Evolutionary conservation across 345 rosid species (phyloP).

Genomic region (Populus alba): DNA sequence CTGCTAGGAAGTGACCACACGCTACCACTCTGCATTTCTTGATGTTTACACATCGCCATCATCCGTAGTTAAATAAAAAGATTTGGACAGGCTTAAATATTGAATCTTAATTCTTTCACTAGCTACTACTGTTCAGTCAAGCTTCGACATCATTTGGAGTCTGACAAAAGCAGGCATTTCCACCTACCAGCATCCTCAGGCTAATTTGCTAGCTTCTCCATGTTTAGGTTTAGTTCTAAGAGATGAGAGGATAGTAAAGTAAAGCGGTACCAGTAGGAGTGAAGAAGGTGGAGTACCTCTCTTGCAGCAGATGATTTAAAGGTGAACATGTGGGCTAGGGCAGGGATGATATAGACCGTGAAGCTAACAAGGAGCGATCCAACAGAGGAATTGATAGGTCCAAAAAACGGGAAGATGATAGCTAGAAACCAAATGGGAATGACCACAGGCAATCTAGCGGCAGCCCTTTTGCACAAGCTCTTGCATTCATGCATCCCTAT

Average conservation of each 20-base stretch:
- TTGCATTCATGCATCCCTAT: slow-evolving; percentile 94
- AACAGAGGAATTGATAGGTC: slow-evolving; percentile 94
- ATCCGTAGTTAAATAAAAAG: background rate
- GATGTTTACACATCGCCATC: background rate
- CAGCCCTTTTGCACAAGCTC: slow-evolving; percentile 92
- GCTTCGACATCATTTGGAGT: background rate
- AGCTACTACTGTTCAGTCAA: slow-evolving; percentile 13
- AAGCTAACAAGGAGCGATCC: slow-evolving; percentile 98
- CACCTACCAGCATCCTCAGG: background rate
- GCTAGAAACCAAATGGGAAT: slow-evolving; percentile 96
- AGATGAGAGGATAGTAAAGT: background rate
- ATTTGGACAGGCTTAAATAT: background rate
- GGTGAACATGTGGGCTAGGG: slow-evolving; percentile 87
- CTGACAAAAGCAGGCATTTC: background rate
- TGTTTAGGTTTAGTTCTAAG: background rate
- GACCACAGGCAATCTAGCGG: slow-evolving; percentile 89
- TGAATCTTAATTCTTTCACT: background rate
- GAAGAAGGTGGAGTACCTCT: slow-evolving; percentile 46
- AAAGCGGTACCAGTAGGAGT: no score
- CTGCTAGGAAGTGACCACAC: slow-evolving; percentile 44
- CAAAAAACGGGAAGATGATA: slow-evolving; percentile 91
- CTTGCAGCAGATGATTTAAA: slow-evolving; percentile 79
- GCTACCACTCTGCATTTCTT: slow-evolving; percentile 16
- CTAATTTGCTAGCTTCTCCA: background rate
- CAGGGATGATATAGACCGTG: slow-evolving; percentile 98